Conservation (phyloP, 176 grass and related monocot species). For the Cenchrus purpureus region DNA sequence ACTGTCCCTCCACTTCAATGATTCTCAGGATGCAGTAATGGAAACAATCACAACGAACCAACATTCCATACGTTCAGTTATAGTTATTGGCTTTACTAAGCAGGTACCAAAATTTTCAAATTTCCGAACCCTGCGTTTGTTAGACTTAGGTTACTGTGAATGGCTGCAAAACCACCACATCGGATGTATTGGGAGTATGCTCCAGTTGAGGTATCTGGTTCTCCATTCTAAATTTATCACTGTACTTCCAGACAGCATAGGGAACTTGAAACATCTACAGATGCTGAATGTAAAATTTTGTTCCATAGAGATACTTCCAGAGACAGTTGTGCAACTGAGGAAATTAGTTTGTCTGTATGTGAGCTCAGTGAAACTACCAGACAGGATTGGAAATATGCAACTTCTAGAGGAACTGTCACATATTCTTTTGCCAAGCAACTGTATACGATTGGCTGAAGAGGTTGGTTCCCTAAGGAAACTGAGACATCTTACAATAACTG, state of each 20-base stretch:
- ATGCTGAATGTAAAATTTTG: constrained; percentile 8
- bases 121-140: background rate
- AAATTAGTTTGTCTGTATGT: constrained; percentile 18
- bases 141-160: background rate
- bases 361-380: background rate
- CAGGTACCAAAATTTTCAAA: background rate
- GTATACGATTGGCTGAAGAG: background rate
- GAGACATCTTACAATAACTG: background rate
- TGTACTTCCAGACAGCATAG: constrained; percentile 5
- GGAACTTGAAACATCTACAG: constrained; percentile 15
- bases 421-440: background rate
- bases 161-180: background rate
- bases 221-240: background rate
- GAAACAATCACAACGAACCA: background rate
- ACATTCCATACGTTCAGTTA: background rate
- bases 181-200: constrained; percentile 15
- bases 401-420: constrained; percentile 11
- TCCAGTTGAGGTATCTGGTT: constrained; percentile 14
- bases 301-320: background rate
- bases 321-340: background rate
- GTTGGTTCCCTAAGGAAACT: constrained; percentile 11
- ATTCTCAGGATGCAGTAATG: background rate
- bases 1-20: background rate
- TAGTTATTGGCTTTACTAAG: background rate
- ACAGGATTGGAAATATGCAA: constrained; percentile 5